A percentile compares a stretch with the other conserved stretches of the same genome.
These are phyloP conservation scores for Echria macrotheca DNA, from an alignment of 495 filamentous ascomycete genomes.

Conservation along the genomic window DNA sequence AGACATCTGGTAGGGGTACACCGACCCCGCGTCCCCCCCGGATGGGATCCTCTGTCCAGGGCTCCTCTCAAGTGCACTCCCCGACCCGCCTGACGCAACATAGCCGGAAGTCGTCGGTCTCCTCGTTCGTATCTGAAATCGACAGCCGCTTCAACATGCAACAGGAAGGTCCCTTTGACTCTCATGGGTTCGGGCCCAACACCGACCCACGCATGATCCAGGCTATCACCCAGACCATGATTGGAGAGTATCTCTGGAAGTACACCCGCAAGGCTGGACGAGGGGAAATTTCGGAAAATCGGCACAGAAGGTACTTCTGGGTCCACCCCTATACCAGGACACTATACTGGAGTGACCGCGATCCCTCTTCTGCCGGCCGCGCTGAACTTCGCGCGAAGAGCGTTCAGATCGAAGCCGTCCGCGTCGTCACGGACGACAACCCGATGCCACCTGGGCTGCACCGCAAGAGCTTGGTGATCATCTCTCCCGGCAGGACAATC, in stretches of 20 bases:
- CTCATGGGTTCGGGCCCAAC: slow-evolving; percentile 53
- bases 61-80: slow-evolving; percentile 37
- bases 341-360: slow-evolving; percentile 91
- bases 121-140: slow-evolving; percentile 90
- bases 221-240: slow-evolving; percentile 99
- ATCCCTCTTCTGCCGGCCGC: slow-evolving; percentile 73
- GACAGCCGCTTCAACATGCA: slow-evolving; percentile 83
- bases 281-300: slow-evolving; percentile 75
- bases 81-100: slow-evolving; percentile 30
- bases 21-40: slow-evolving; percentile 36
- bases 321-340: slow-evolving; percentile 96
- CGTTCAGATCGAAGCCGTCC: slow-evolving; percentile 86
- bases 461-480: slow-evolving; percentile 82
- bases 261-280: slow-evolving; percentile 91
- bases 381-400: slow-evolving; percentile 85
- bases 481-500: slow-evolving; percentile 81
- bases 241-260: slow-evolving; percentile 98
- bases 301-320: slow-evolving; percentile 97
- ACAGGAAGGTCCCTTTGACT: slow-evolving; percentile 49
- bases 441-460: slow-evolving; percentile 91
- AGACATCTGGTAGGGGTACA: slow-evolving; percentile 28
- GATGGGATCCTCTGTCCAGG: slow-evolving; percentile 28
- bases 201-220: slow-evolving; percentile 98
- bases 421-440: slow-evolving; percentile 94
- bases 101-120: slow-evolving; percentile 75